Percentiles rank a stretch among this genome's conserved stretches.
phyloP scores from a whole-genome alignment of 1,139 yeast genomes.

The Sugiyamaella pinicola region DNA sequence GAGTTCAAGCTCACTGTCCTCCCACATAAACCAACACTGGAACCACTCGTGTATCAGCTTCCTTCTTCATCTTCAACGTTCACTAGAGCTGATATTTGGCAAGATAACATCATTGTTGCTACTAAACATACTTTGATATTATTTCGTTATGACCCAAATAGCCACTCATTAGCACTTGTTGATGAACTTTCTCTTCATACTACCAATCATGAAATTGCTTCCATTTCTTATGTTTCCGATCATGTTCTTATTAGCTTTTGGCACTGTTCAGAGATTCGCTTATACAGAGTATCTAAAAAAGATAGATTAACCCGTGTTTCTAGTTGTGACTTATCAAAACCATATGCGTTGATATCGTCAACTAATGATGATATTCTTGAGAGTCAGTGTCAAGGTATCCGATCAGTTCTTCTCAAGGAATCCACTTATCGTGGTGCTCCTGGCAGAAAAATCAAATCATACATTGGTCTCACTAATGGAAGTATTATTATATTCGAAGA shows the following conservation, averaged over 20 bases:
- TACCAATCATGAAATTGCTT: conserved; percentile 7
- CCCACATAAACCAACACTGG: neutral
- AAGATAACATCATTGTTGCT: conserved; percentile 1
- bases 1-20: neutral
- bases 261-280: conserved; percentile 9
- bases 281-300: neutral
- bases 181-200: neutral
- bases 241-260: conserved; percentile 15
- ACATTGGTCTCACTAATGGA: conserved; percentile 17
- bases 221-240: conserved; percentile 1
- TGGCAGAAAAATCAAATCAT: conserved; percentile 2
- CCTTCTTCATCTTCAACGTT: neutral
- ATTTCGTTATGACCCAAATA: conserved; percentile 1
- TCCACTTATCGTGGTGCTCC: neutral
- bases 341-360: conserved; percentile 1
- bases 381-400: conserved; percentile 2
- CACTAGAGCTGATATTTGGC: conserved; percentile 6
- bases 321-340: neutral
- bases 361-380: neutral
- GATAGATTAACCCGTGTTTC: neutral
- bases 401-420: conserved; percentile 6
- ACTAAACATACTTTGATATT: conserved; percentile 4
- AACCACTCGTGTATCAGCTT: neutral
- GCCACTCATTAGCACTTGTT: neutral
- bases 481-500: conserved; percentile 6